Percentiles rank a stretch among this genome's conserved stretches.
phyloP scores from a whole-genome alignment of 371 early-diverging fungal genomes.

The Haplosporangium sp. region DNA sequence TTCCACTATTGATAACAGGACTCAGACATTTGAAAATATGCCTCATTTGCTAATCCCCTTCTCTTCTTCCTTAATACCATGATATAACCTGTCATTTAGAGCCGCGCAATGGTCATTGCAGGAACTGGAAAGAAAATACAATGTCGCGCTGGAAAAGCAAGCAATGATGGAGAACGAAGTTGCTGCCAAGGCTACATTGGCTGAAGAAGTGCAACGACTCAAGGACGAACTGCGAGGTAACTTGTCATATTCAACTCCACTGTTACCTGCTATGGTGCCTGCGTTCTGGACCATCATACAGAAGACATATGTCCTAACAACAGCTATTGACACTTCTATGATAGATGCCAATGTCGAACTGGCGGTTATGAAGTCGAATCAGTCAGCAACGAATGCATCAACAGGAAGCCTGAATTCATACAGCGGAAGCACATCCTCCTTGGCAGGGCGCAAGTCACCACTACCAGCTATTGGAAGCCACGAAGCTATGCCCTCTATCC shows the following conservation, averaged over 20 bases:
- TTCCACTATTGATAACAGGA: neutral
- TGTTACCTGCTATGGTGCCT: neutral
- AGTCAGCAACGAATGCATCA: slow-evolving; percentile 26
- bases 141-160: slow-evolving; percentile 76
- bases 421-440: slow-evolving; percentile 33
- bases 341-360: slow-evolving; percentile 70
- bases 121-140: slow-evolving; percentile 78
- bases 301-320: too few relatives aligned
- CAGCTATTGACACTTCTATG: too few relatives aligned
- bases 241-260: neutral
- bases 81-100: slow-evolving; percentile 37
- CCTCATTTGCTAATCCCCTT: neutral
- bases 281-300: too few relatives aligned
- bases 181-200: slow-evolving; percentile 71
- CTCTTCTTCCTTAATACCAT: neutral
- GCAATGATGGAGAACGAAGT: slow-evolving; percentile 77
- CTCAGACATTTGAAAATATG: slow-evolving; percentile 13
- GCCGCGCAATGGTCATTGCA: slow-evolving; percentile 77
- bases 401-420: slow-evolving; percentile 29
- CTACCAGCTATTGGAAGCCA: slow-evolving; percentile 17
- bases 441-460: slow-evolving; percentile 15
- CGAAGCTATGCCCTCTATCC: slow-evolving; percentile 52
- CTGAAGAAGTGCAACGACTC: slow-evolving; percentile 79
- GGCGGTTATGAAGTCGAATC: slow-evolving; percentile 64
- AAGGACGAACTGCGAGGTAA: slow-evolving; percentile 81